Evolutionary conservation across 768 basidiomycete species (phyloP), one percentile per base, ranked within the genome.

Genomic region (Amanita fuliginea): DNA sequence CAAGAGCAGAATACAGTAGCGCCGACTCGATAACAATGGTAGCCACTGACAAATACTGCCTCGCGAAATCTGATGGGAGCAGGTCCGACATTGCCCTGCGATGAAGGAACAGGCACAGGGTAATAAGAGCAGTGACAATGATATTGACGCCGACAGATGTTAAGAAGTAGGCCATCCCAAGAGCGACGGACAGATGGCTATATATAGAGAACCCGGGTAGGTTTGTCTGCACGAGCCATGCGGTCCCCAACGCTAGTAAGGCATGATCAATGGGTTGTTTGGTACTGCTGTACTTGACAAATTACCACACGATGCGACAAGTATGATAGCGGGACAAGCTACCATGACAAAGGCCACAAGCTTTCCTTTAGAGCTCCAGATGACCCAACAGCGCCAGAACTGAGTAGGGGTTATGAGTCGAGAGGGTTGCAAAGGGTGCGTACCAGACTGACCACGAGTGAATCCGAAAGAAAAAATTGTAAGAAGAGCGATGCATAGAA

Each of bases 401-500:
- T 68, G 47, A 10, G 36, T 3, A 35, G 18, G 18, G 35, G 14
- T n/a, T 11, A 9, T 22, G 42, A 18, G 52, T 11, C 24, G 28
- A 21, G 22, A 44, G 14, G 30, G 10, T 30, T 14, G 28, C n/a
- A 40, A 22, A 30, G 21, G 10, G 26, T 30, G 16, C 22, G 26
- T 26, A 21, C 9, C 9, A 3, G 42, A n/a, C 63, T 54, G 44
- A 68, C 66, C 54, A 71, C 62, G 14, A 67, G 60, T 3, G 63
- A 51, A 45, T 70, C 69, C n/a, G 65, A 66, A 28, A 72, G 60
- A 54, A 69, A 69, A 0, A 71, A 72, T 40, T 70, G 55, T 6
- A 73, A 56, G 52, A 74, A 73, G 13, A 73, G 59, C 0, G 65
- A 68, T 9, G 67, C 66, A 47, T 68, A 66, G 55, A 72, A 73